Evolutionary conservation across 2,329 filamentous ascomycete species (phyloP), one percentile per base, ranked within the genome.

Genomic region (Cyphellophora attinorum): DNA sequence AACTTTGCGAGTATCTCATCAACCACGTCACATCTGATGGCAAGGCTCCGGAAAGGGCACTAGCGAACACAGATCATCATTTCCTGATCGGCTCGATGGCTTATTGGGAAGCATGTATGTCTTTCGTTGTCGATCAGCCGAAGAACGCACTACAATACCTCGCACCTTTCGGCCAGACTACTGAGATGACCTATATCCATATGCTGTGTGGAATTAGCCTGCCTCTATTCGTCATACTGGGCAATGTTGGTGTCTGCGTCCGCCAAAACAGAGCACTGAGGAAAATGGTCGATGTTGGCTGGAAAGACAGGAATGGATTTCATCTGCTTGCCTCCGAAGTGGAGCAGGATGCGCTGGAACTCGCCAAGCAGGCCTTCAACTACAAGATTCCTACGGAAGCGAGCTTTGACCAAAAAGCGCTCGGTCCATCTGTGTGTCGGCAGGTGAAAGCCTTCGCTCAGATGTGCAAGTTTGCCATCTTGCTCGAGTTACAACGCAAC

Each of bases 231-330:
- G 37, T 40, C 5, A 40, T 34, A 12, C 37, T 40, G 11, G 37
- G 29, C 17, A 36, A 27, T 29, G 37, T 83, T 8, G 37, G 37
- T 15, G 36, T 40, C 15, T 40, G 37, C 12, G 37, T 40, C 6
- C 37, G 37, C 34, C 37, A 40, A 19, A 40, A 40, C 13, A 32
- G 33, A 27, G 17, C 33, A 8, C 27, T 40, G 23, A 31, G 34
- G 30, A 40, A 36, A 29, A 40, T 40, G 37, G 37, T 23, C 14
- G 37, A 21, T 2, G 33, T 40, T 11, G 37, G 37, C 33, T 40
- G 37, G 37, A 40, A 36, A 13, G 37, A 30, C 17, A 19, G 33
- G 33, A 34, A 40, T n/a, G 18, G 33, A 5, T 40, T 36, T 33
- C 37, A 36, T 29, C 16, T 33, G 10, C 29, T 40, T 23, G 37